Base-by-base conservation (phyloP, 2,329 filamentous ascomycete species). In the Xylaria sp. region DNA sequence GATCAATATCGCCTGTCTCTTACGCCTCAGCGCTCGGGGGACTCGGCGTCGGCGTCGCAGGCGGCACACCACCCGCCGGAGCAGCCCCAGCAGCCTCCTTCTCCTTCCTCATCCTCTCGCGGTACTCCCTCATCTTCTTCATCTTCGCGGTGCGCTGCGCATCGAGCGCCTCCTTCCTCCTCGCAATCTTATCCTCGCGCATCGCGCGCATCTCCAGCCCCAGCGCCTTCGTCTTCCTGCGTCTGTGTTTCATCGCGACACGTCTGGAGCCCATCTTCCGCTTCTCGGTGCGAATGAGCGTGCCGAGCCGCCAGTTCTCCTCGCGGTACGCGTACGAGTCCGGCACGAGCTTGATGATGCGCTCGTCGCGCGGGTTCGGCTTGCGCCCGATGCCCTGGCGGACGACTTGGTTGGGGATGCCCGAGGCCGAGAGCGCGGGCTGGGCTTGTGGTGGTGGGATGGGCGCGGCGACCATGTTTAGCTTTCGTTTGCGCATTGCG, bases 401-500 rank as follows among this genome's bases (percentile, higher is more conserved):
- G 34, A 80, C 80, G 53, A 86, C 78, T 73, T 83, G 77, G 64
- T 78, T 84, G 53, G 84, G 84, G 72, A 86, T 86, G 30, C 85
- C 85, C 2, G 83, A 85, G n/a, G 84, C 75, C 0, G 83, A 85
- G 27, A 87, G 61, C 50, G 78, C 80, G 9, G 82, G 80, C 51
- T 80, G 72, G 12, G 71, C 47, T 0, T 71, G 64, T 4, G 78
- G 74, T 1, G 75, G 75, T 2, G 78, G 80, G 72, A 87, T 83
- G 51, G 84, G 79, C 34, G 82, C 78, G 21, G 85, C 87, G 4
- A 90, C 84, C 87, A 97, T 91, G 74, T 92, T 92, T 68, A 99
- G 85, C 61, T 89, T 87, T 73, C 96, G 88, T 75, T 90, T 88
- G 64, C 93, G 89, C 70, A 92, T 88, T 3, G 91, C 91, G 78